Percentiles rank a stretch among this genome's conserved stretches.
Evolutionary conservation across 2,329 filamentous ascomycete species (phyloP).

Genomic region (Xylaria sp.): DNA sequence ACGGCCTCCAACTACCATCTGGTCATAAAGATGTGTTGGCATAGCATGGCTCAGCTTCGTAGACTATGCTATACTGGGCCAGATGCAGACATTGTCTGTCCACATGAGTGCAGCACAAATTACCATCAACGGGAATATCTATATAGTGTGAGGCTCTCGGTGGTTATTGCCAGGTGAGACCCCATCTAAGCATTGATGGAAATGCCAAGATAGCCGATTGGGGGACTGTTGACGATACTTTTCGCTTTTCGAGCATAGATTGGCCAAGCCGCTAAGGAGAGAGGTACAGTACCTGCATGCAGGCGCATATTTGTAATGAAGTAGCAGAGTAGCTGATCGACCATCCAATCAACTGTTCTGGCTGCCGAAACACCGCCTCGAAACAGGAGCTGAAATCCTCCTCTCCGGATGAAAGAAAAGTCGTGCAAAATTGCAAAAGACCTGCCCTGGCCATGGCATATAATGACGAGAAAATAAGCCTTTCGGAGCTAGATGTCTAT

Average conservation of each 20-base stretch:
- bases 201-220: not conserved
- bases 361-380: constrained; percentile 30
- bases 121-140: not conserved
- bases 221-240: not conserved
- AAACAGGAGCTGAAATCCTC: constrained; percentile 29
- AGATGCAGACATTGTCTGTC: not conserved
- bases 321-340: constrained; percentile 10
- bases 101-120: not conserved
- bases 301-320: constrained; percentile 1
- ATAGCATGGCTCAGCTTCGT: constrained; percentile 23
- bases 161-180: not conserved
- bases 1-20: not conserved
- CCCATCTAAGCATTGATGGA: not conserved
- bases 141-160: not conserved
- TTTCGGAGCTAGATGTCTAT: not conserved
- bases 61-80: not conserved
- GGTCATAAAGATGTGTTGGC: constrained; percentile 12
- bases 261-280: constrained; percentile 10
- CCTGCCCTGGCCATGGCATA: not conserved
- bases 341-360: constrained; percentile 4
- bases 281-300: not conserved
- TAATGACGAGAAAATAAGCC: not conserved
- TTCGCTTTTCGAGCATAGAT: not conserved
- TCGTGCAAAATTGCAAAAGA: not conserved
- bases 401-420: not conserved